These are phyloP conservation scores for Sanghuangporus sanghuang DNA, from an alignment of 1,284 basidiomycete genomes.

Conservation along the genomic window DNA sequence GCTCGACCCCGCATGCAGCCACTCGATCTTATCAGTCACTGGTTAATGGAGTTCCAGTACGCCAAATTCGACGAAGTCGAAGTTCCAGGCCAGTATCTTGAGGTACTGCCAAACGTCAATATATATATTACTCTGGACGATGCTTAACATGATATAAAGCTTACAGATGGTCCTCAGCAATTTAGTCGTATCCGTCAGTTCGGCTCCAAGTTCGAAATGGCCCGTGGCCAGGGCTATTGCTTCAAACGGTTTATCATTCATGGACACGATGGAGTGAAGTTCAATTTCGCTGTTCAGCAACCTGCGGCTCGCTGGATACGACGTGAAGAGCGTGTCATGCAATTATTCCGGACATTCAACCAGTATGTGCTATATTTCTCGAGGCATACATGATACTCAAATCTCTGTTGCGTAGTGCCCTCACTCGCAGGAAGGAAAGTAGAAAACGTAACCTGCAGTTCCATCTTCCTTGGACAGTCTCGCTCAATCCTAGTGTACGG, in stretches of 20 bases:
- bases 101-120: constrained; percentile 45
- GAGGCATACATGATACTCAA: background rate
- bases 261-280: constrained; percentile 87
- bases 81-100: constrained; percentile 96
- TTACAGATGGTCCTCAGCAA: constrained; percentile 91
- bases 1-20: constrained; percentile 79
- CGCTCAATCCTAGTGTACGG: constrained; percentile 81
- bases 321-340: constrained; percentile 90
- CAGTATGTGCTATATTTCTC: constrained; percentile 45
- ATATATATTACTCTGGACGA: background rate
- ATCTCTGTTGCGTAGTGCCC: constrained; percentile 47
- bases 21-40: constrained; percentile 90
- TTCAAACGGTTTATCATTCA: constrained; percentile 91
- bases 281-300: constrained; percentile 89
- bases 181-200: constrained; percentile 94
- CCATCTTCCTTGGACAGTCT: constrained; percentile 85
- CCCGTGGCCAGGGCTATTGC: constrained; percentile 79
- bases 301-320: constrained; percentile 86
- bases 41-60: constrained; percentile 97
- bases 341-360: constrained; percentile 91
- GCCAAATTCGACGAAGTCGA: constrained; percentile 98
- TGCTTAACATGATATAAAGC: constrained; percentile 32
- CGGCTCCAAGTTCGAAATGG: constrained; percentile 86
- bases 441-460: constrained; percentile 90
- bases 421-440: constrained; percentile 87